Evolutionary conservation across 2,329 filamentous ascomycete genomes (phyloP), one percentile per base, ranked within the genome.

Genomic region (Talaromyces sp.): DNA sequence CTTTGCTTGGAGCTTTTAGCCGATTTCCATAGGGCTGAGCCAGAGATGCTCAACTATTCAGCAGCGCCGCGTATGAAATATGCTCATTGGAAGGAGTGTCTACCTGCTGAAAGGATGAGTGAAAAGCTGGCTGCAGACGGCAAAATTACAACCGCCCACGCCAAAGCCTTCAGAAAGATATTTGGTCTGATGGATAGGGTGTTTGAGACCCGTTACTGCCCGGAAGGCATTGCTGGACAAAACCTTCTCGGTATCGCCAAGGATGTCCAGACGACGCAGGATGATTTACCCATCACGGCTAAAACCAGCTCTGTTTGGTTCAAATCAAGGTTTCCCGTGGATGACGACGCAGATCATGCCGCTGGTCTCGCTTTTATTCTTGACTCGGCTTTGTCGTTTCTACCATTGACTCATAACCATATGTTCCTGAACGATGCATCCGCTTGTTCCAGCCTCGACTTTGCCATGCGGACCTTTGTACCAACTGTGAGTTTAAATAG

Each of bases 401-500:
- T 77, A 1, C 79, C 80, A 0, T 63, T 83, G 55, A 70, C 68
- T 1, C 79, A 80, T 56, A 73, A 68, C 56, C 72, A 78, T 10
- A 65, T 74, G 69, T 79, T 73, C 64, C 70, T 82, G 24, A 74
- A 79, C 1, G 80, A 82, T 48, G 70, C 70, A 0, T 72, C 62
- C 5, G 77, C 79, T 2, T 80, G 75, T 55, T 77, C 75, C 3
- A 77, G 74, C 14, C 64, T 83, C 12, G 80, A 83, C 62, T 83
- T 83, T 65, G 77, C 81, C 3, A 58, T 83, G 59, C 70, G 80
- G 0, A 63, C 80, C 5, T 77, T 80, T 61, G 67, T 66, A 0
- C 72, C 70, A 0, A 69, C 72, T 0, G 60, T 79, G 0, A 71
- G 80, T 57, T 10, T 81, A 38, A 65, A 66, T 9, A 54, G 70